Percentiles rank a stretch among this genome's conserved stretches.
These are phyloP conservation scores for Erigeron canadensis DNA, from an alignment of 129 eudicot species.

Conservation along the genomic window DNA sequence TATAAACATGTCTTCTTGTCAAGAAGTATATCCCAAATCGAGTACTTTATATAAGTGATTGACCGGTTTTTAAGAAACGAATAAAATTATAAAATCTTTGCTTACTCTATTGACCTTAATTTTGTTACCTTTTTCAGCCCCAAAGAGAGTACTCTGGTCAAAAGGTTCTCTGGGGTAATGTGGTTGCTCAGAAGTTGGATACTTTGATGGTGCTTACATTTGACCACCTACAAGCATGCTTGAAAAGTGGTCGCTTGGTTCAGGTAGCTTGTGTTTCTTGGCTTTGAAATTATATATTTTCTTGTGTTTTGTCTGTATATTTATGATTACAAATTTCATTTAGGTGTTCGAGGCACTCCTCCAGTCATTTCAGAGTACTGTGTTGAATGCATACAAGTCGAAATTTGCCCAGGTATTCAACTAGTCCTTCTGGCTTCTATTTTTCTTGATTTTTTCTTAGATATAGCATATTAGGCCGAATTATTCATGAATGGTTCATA, in stretches of 20 bases:
- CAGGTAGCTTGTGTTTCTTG: conserved; percentile 44
- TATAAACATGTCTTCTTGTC: not conserved
- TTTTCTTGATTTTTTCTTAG: not conserved
- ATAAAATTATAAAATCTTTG: not conserved
- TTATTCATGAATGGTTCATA: too few species aligned
- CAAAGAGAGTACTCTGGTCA: conserved; percentile 46
- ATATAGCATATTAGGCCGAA: too few species aligned
- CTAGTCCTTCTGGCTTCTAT: conserved; percentile 5
- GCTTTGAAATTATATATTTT: conserved; percentile 3
- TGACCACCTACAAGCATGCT: conserved; percentile 64
- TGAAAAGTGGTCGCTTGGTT: conserved; percentile 52
- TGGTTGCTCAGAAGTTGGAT: conserved; percentile 69
- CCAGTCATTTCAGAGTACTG: conserved; percentile 79
- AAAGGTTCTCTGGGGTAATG: conserved; percentile 54
- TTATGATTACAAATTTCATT: conserved; percentile 9
- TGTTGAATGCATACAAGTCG: conserved; percentile 77
- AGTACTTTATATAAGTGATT: not conserved
- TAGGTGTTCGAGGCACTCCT: conserved; percentile 86
- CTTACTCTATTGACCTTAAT: not conserved
- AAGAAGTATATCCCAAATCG: not conserved
- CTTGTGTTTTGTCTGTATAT: not conserved
- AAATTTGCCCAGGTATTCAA: conserved; percentile 82
- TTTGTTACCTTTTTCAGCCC: conserved; percentile 40
- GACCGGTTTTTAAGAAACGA: not conserved
- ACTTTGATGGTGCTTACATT: conserved; percentile 68